Evolutionary conservation across 192 early-diverging fungal species (phyloP).

Genomic region (Rhizoclosmatium sp.): DNA sequence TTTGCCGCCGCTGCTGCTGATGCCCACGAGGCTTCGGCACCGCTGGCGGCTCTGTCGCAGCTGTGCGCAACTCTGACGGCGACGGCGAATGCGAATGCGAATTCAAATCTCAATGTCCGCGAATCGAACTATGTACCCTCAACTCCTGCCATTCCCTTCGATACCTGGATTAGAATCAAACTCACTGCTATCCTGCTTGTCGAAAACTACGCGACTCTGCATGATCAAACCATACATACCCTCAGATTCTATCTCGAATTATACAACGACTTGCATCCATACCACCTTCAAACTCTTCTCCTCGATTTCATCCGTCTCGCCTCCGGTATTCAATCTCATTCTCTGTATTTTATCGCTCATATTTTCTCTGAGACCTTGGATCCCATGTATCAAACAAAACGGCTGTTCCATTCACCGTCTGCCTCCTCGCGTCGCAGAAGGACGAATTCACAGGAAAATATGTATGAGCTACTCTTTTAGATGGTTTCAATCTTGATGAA

Average conservation of each 20-base stretch:
- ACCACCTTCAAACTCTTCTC: too few species aligned
- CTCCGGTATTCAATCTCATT: too few species aligned
- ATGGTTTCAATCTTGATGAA: too few species aligned
- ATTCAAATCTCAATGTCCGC: neutral
- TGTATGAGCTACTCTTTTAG: too few species aligned
- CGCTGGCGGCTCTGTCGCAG: slow-evolving; percentile 25
- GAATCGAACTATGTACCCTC: neutral
- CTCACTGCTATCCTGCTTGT: neutral
- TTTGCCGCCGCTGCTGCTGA: neutral
- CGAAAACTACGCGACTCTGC: neutral
- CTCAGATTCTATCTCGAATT: neutral
- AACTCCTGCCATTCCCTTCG: slow-evolving; percentile 1
- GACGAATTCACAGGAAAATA: too few species aligned
- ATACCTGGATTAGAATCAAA: slow-evolving; percentile 10
- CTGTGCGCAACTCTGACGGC: slow-evolving; percentile 22
- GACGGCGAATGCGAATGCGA: neutral
- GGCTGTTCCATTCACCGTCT: too few species aligned
- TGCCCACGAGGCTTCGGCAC: neutral
- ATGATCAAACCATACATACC: neutral
- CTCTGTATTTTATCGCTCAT: neutral
- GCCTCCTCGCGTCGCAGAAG: too few species aligned
- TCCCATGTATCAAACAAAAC: neutral
- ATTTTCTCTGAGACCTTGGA: neutral
- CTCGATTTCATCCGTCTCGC: too few species aligned
- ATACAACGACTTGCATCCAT: neutral